phyloP scores from a whole-genome alignment of 371 early-diverging fungal genomes.

The Apophysomyces trapeziformis region DNA sequence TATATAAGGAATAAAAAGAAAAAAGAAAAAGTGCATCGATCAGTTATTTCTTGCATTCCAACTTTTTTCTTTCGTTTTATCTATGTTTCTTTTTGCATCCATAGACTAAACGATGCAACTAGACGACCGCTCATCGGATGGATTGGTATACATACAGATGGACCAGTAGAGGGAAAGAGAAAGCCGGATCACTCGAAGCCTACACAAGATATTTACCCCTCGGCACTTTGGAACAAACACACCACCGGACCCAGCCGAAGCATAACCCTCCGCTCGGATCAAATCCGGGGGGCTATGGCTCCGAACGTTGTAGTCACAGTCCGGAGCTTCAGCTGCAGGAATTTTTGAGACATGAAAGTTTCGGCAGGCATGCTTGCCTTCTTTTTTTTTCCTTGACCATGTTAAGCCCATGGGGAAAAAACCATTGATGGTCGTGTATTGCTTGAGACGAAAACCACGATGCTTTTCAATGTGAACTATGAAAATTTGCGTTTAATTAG shows the following conservation, averaged over 20 bases:
- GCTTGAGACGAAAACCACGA: no score
- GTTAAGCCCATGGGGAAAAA: no score
- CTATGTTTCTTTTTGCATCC: background rate
- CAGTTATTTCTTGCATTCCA: background rate
- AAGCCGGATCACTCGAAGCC: slow-evolving; percentile 8
- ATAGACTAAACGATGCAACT: background rate
- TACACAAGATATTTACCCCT: slow-evolving; percentile 11
- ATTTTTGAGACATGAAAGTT: no score
- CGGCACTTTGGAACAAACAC: background rate
- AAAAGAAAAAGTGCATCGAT: background rate
- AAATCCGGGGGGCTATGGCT: background rate
- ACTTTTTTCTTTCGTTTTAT: background rate
- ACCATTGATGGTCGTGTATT: no score
- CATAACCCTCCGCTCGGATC: no score
- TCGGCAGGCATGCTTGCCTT: no score
- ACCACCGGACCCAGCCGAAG: background rate
- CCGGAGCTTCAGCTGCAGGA: background rate
- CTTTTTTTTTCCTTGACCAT: no score
- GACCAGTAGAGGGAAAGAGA: slow-evolving; percentile 14
- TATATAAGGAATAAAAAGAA: background rate
- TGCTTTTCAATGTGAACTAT: no score
- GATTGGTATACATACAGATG: slow-evolving; percentile 11
- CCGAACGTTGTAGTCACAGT: background rate
- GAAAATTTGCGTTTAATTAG: no score
- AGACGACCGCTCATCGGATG: background rate